phyloP scores from a whole-genome alignment of 176 grass and related monocot genomes.

The Typha latifolia region DNA sequence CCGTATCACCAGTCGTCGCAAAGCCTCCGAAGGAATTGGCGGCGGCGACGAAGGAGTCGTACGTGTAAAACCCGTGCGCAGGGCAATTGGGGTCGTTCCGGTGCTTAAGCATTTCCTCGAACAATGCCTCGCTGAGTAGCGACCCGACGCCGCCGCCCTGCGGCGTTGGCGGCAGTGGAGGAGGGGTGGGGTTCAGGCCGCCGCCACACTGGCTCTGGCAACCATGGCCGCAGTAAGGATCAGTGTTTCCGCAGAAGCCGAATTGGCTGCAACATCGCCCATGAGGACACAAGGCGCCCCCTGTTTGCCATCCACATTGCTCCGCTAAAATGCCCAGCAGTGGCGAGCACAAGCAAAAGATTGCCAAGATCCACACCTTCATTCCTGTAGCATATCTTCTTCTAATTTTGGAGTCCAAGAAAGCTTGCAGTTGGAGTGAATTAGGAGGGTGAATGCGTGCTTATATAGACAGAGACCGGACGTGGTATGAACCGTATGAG shows the following conservation, averaged over 20 bases:
- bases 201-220: constrained; percentile 33
- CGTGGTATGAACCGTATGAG: no score
- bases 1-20: constrained; percentile 6
- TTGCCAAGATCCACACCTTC: background rate
- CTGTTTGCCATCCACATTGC: constrained; percentile 13
- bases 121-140: constrained; percentile 10
- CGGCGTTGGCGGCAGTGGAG: no score
- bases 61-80: constrained; percentile 18
- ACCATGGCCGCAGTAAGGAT: constrained; percentile 4
- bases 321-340: background rate
- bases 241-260: constrained; percentile 28
- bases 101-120: constrained; percentile 24
- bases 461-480: no score
- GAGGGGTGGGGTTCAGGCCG: no score
- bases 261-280: constrained; percentile 33
- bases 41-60: constrained; percentile 17
- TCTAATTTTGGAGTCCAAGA: no score
- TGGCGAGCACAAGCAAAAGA: background rate
- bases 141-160: background rate
- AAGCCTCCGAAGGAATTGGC: constrained; percentile 18
- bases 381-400: background rate
- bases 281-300: constrained; percentile 7
- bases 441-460: no score
- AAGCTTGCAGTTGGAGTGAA: no score
- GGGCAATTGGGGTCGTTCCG: constrained; percentile 12